Evolutionary conservation across 23 red algal genomes (phyloP), one percentile per base, ranked within the genome.

Genomic region (Gracilaria gracilis): DNA sequence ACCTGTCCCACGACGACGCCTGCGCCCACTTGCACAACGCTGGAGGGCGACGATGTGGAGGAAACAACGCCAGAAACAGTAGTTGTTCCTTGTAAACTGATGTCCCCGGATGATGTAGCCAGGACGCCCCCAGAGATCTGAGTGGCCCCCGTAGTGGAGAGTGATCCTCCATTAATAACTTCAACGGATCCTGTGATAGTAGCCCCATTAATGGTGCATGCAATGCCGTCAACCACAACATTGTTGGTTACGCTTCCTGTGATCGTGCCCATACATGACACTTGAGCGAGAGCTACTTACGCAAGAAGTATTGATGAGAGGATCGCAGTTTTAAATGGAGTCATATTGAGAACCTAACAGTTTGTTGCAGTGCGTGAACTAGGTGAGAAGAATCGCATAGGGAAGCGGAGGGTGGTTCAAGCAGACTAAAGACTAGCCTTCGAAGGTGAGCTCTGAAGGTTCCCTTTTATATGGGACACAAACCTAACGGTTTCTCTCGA

Each of bases 41-140:
- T 58, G 8, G 77, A 55, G 23, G 77, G 77, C 0, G 77, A 81
- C 14, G 33, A 29, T 35, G 58, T 33, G 44, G 55, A 57, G 34
- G 55, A 58, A 34, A 81, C 77, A 81, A 59, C 55, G 0, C 77
- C 77, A 15, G 50, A 49, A 8, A 81, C 77, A 7, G 77, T 34
- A 33, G 77, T 81, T 2, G 77, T 55, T 81, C 77, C 77, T 57
- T 58, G 77, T 19, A 81, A 36, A 21, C 15, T 53, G 23, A 81
- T 28, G 33, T 81, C 47, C 19, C 77, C 77, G 12, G 77, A 53
- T 19, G 49, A 58, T 37, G 34, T 58, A 32, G 44, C 19, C 24
- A 13, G 20, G 23, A 81, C 44, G 77, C 77, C 59, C 19, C 77
- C 77, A 35, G 32, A 81, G 55, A 81, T 81, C 47, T 81, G 77